These are phyloP conservation scores for Trichomonas vaginalis DNA, from an alignment of 208 protist species.

Conservation along the genomic window DNA sequence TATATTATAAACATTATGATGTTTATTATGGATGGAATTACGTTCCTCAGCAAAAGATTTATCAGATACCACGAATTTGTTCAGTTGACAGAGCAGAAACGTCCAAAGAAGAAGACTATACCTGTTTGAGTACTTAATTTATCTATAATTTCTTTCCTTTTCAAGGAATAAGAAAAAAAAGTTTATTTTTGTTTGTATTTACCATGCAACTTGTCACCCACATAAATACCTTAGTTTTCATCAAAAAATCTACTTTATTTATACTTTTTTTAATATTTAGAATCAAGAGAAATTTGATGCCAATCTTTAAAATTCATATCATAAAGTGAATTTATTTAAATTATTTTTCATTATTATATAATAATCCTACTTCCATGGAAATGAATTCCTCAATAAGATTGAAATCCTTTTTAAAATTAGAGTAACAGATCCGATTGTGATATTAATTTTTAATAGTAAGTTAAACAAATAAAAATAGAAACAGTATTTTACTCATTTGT, in stretches of 20 bases:
- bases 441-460: not conserved
- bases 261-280: too few relatives aligned
- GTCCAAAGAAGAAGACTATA: not conserved
- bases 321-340: not conserved
- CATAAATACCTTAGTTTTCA: too few relatives aligned
- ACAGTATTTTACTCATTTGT: not conserved
- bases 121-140: not conserved
- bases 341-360: too few relatives aligned
- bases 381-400: too few relatives aligned
- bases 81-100: not conserved
- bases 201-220: too few relatives aligned
- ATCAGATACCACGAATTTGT: not conserved
- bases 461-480: not conserved
- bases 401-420: too few relatives aligned
- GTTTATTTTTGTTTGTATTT: too few relatives aligned
- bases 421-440: not conserved
- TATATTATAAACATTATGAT: not conserved
- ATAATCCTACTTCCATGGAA: too few relatives aligned
- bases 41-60: not conserved
- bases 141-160: too few relatives aligned
- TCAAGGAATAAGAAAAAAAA: not conserved
- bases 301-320: too few relatives aligned
- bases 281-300: too few relatives aligned
- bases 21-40: not conserved
- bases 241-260: too few relatives aligned